Conservation (phyloP, 345 rosid genomes). For the Gossypium stocksii region DNA sequence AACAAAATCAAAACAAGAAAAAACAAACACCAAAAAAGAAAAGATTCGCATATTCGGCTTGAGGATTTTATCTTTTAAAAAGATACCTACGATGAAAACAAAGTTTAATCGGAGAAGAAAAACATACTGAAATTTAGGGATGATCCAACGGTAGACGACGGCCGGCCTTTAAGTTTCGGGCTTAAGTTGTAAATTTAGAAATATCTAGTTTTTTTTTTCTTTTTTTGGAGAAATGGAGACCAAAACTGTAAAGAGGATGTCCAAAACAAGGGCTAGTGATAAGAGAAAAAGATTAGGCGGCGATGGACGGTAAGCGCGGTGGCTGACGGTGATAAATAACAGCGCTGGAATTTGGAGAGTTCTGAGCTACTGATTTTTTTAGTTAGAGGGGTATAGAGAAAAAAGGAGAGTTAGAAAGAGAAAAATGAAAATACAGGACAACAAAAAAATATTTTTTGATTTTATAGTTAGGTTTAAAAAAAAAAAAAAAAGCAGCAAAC, state of each 20-base stretch:
- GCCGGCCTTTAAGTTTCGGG: not conserved
- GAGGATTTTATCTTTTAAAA: not conserved
- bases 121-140: not conserved
- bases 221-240: not conserved
- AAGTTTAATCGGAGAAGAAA: not conserved
- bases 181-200: not conserved
- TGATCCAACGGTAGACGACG: not conserved
- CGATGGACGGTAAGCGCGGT: not conserved
- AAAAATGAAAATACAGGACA: not conserved
- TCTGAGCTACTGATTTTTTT: not conserved
- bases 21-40: not conserved
- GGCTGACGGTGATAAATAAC: not conserved
- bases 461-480: not conserved
- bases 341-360: not conserved
- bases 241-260: not conserved
- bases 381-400: not conserved
- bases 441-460: not conserved
- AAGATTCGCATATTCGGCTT: not conserved
- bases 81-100: not conserved
- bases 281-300: not conserved
- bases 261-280: not conserved
- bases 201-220: not conserved
- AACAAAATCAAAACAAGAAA: not conserved
- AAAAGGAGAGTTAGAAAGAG: not conserved
- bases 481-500: too few species aligned